Evolutionary conservation across 2,329 filamentous ascomycete genomes (phyloP).

Genomic region (Fusarium irregulare): DNA sequence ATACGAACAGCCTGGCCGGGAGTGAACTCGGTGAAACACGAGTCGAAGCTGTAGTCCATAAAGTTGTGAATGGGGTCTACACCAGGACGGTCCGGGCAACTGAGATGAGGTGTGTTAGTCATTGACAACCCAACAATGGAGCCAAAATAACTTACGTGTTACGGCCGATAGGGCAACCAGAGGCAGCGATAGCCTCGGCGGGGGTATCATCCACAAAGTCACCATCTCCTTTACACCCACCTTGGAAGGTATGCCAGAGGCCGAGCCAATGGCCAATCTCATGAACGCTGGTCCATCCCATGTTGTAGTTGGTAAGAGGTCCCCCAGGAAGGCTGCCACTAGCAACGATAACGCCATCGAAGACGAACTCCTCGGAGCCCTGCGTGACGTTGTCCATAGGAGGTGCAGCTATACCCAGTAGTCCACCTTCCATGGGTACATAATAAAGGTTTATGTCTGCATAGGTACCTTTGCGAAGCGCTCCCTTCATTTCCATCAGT

Average conservation of each 20-base stretch:
- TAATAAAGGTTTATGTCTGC: background rate
- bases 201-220: background rate
- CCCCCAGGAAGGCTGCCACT: background rate
- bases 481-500: background rate
- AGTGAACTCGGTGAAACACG: background rate
- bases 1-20: background rate
- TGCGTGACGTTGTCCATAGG: background rate
- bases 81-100: background rate
- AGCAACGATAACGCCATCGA: background rate
- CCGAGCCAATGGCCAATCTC: background rate
- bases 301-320: background rate
- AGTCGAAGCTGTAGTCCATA: background rate
- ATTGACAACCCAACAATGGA: background rate
- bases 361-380: background rate
- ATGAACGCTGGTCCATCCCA: background rate
- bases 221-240: background rate
- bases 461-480: background rate
- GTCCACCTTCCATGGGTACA: background rate
- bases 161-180: background rate
- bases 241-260: background rate
- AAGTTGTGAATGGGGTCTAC: background rate
- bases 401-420: background rate
- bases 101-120: background rate
- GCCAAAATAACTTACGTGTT: background rate
- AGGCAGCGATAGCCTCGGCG: background rate